Conservation (phyloP, 441 rosid genomes). For the Kokia cookei region DNA sequence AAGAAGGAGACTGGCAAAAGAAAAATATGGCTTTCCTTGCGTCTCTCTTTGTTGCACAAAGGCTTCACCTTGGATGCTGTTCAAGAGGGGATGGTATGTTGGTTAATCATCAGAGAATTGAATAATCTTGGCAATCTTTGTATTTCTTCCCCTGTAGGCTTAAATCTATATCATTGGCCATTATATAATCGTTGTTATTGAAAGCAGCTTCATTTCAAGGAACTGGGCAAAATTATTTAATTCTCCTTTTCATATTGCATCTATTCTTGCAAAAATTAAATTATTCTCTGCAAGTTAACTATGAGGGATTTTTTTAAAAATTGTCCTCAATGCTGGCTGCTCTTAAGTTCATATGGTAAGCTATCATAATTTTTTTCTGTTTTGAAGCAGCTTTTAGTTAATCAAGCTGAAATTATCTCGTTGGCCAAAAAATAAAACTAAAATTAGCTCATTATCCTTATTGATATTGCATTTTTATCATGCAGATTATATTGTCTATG, state of each 20-base stretch:
- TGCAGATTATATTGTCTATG: not conserved
- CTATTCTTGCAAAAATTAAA: not conserved
- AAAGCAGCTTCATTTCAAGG: not conserved
- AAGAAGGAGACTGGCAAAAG: conserved; percentile 72
- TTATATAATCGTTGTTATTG: not conserved
- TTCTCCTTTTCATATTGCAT: not conserved
- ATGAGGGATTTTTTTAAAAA: not conserved
- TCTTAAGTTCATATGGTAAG: not conserved
- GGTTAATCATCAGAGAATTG: not conserved
- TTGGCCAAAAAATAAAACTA: not conserved
- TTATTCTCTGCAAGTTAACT: not conserved
- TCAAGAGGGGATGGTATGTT: conserved; percentile 94
- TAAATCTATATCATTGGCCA: not conserved
- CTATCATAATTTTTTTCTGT: not conserved
- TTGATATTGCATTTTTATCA: not conserved
- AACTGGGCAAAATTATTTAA: not conserved
- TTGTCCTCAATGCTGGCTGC: not conserved
- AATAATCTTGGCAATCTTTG: not conserved
- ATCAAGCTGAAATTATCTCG: not conserved
- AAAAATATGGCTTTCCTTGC: conserved; percentile 90
- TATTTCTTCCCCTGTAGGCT: conserved; percentile 2
- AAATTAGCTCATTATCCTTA: not conserved
- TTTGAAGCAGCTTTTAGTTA: not conserved
- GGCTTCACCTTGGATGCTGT: conserved; percentile 68
- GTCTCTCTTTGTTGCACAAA: conserved; percentile 76